Evolutionary conservation across 164 flowering plant species (phyloP).

Genomic region (Cinnamomum chago): DNA sequence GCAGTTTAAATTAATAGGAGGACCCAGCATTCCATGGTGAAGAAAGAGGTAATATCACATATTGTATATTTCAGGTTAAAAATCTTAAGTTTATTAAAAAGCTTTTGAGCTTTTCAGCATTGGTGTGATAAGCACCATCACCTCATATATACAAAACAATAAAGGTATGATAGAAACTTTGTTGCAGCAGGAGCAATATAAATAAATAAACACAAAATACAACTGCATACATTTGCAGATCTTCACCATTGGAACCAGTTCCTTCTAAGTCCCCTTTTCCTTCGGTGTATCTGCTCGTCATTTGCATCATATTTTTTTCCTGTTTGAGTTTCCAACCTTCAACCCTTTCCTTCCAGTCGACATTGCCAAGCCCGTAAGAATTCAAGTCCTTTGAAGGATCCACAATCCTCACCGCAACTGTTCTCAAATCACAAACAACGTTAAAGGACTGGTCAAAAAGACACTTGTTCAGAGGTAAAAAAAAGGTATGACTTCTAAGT

Average conservation of each 20-base stretch:
- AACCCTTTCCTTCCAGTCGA: slow-evolving; percentile 98
- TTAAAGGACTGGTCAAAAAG: slow-evolving; percentile 10
- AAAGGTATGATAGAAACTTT: not conserved
- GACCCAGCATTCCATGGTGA: too few species aligned
- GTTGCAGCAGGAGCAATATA: not conserved
- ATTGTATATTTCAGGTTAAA: too few species aligned
- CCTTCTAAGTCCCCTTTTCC: slow-evolving; percentile 89
- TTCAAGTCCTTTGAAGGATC: slow-evolving; percentile 94
- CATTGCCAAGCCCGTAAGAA: slow-evolving; percentile 94
- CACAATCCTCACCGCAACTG: slow-evolving; percentile 95
- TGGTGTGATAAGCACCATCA: not conserved
- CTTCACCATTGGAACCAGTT: slow-evolving; percentile 98
- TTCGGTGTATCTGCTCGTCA: slow-evolving; percentile 59
- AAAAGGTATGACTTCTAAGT: not conserved
- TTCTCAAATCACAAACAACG: slow-evolving; percentile 3
- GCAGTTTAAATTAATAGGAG: too few species aligned
- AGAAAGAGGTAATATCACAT: too few species aligned
- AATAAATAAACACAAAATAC: not conserved
- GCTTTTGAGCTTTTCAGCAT: not conserved
- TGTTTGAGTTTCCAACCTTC: slow-evolving; percentile 97
- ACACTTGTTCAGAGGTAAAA: not conserved
- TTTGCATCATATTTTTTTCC: slow-evolving; percentile 74
- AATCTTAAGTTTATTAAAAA: too few species aligned
- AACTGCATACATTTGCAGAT: slow-evolving; percentile 73
- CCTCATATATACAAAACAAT: not conserved